phyloP scores from a whole-genome alignment of 805 yeast genomes.

The Yamadazyma paraphyllophila region DNA sequence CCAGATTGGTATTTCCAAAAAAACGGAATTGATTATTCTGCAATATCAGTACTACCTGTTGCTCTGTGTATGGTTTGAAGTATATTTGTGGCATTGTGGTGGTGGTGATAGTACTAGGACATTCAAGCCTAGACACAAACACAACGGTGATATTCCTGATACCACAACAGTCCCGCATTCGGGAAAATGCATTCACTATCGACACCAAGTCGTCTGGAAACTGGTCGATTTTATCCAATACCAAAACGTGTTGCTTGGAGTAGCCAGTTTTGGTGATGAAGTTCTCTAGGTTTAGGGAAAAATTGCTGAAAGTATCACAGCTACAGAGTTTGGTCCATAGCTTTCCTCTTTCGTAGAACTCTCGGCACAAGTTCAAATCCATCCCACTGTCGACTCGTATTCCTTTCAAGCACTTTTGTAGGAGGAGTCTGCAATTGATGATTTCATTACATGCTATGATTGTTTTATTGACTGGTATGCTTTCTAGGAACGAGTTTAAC shows the following conservation, averaged over 20 bases:
- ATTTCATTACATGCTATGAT: constrained; percentile 46
- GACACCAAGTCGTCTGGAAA: constrained; percentile 43
- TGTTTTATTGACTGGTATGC: constrained; percentile 25
- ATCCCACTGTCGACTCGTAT: constrained; percentile 37
- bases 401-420: constrained; percentile 40
- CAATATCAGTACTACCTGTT: constrained; percentile 37
- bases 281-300: constrained; percentile 40
- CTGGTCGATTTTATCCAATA: constrained; percentile 48
- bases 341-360: constrained; percentile 25
- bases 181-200: constrained; percentile 37
- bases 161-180: constrained; percentile 42
- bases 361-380: constrained; percentile 19
- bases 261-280: constrained; percentile 31
- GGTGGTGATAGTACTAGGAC: constrained; percentile 37
- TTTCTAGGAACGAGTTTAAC: constrained; percentile 28
- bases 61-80: constrained; percentile 37
- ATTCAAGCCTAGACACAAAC: constrained; percentile 40
- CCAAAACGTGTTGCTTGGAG: constrained; percentile 38
- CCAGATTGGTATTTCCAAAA: constrained; percentile 11
- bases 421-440: constrained; percentile 37
- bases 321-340: constrained; percentile 23
- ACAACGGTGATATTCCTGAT: constrained; percentile 34
- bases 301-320: constrained; percentile 43
- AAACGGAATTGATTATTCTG: constrained; percentile 25
- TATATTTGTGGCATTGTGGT: constrained; percentile 38